Base-by-base conservation (phyloP, 2,329 filamentous ascomycete species). In the Fusarium devonianum region DNA sequence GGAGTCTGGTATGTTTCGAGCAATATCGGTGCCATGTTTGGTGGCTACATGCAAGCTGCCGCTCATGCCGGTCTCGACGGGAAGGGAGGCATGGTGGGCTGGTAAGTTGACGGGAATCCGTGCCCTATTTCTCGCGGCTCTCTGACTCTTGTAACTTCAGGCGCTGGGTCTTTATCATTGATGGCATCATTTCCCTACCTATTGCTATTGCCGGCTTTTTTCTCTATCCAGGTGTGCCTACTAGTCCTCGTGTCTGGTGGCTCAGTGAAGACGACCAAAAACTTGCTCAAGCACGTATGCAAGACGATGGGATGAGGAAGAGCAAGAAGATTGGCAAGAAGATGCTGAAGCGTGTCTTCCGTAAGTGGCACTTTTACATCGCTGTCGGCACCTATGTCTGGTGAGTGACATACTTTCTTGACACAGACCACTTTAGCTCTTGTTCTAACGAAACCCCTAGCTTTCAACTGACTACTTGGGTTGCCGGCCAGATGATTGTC, bases 1-100 rank as follows among this genome's bases (percentile, higher is more conserved):
- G 76, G 77, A 0, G 71, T 79, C 1, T 81, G 78, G 71, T 81
- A 73, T 11, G 72, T 78, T n/a, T 53, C 58, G 8, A 25, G 47
- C 33, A 37, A 62, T 28, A 44, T 62, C 2, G 60, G 58, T 1
- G 44, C 51, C 4, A 41, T 42, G 7, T 60, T 62, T 17, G 57
- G 26, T 16, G 60, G 60, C 1, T 59, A 60, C 5, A 47, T 62
- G 49, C 53, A 62, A 11, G 60, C 58, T 4, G 58, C 52, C 10
- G 58, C 53, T 7, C 43, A 60, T 9, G 46, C 45, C 13, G 44
- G 44, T 5, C 49, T 61, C 2, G 43, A 62, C 13, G 58, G 56
- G 4, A 51, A 47, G 2, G 43, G 40, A 5, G 58, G 56, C 0
- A 52, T 51, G 32, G 21, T 34, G 11, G 56, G 56, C 22, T 60